Base-by-base conservation (phyloP, 441 rosid species). In the Pelargonium cotyledonis region DNA sequence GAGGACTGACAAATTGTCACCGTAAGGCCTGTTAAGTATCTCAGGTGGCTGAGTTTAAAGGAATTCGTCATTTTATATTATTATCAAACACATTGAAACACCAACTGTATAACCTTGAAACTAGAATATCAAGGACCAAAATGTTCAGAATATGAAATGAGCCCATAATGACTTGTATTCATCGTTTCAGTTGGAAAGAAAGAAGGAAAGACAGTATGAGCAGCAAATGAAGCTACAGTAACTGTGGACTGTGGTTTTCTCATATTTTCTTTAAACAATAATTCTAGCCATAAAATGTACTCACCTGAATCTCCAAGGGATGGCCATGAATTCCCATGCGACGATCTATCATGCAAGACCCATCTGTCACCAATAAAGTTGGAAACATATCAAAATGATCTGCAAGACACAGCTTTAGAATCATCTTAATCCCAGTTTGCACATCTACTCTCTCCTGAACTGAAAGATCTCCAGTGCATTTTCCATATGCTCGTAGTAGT, bases 381-480 rank as follows among this genome's bases (percentile, higher is more conserved):
- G 97, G 97, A 72, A 93, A 93, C 98, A 91, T 91, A 76, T 91
- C 97, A 73, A 93, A 93, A 67, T 96, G 97, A 74, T 93, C 98
- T 8, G 96, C 91, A 68, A 93, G 84, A 77, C 95, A 89, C 41
- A 91, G 77, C 80, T 81, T 87, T 69, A 91, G 80, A 65, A 93
- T 89, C 83, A 93, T 91, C 79, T 87, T 93, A 70, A 93, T 88
- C 63, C 98, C 98, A 78, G 98, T 93, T 74, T 89, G 98, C 71
- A 93, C 97, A 77, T 93, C 98, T 47, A 93, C 85, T 79, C 98
- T 88, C 78, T 85, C 97, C 81, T 91, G 98, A 76, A 93, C 86
- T 53, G 94, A 80, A 21, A 82, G 86, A 73, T 93, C 98, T 8
- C 95, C 95, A 0, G 96, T 85, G 68, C 82, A 63, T 80, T 93